phyloP scores from a whole-genome alignment of 2,329 filamentous ascomycete genomes.

The Tympanopsis confertula region DNA sequence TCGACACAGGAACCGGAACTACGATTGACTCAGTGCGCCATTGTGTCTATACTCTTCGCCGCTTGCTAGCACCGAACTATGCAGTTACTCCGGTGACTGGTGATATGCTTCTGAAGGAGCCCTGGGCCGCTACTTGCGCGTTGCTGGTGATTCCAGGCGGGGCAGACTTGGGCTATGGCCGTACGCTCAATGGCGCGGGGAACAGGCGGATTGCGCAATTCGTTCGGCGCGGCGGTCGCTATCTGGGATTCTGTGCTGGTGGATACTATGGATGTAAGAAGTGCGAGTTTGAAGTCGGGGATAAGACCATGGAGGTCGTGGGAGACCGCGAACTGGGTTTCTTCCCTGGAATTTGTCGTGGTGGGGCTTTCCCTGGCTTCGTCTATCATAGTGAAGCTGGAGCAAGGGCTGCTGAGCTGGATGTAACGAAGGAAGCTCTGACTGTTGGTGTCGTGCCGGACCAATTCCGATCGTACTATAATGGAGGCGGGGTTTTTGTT shows the following conservation, averaged over 20 bases:
- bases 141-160: conserved; percentile 87
- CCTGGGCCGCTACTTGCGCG: conserved; percentile 78
- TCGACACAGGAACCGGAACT: conserved; percentile 60
- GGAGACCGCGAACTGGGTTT: conserved; percentile 77
- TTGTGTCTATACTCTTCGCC: conserved; percentile 74
- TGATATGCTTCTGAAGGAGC: conserved; percentile 73
- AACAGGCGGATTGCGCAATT: conserved; percentile 77
- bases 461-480: conserved; percentile 72
- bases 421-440: conserved; percentile 50
- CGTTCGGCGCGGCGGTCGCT: conserved; percentile 73
- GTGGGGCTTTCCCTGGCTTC: conserved; percentile 80
- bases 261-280: conserved; percentile 74
- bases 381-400: conserved; percentile 81
- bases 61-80: conserved; percentile 79
- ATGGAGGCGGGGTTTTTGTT: conserved; percentile 88
- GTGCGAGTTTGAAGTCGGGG: conserved; percentile 88
- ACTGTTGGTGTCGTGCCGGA: conserved; percentile 38
- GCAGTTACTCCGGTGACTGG: conserved; percentile 79
- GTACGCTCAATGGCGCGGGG: conserved; percentile 73
- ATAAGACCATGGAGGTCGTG: conserved; percentile 70
- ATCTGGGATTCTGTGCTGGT: conserved; percentile 86
- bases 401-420: conserved; percentile 59
- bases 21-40: conserved; percentile 83
- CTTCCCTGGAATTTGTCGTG: conserved; percentile 76
- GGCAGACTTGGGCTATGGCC: conserved; percentile 86